Evolutionary conservation across 2,329 filamentous ascomycete species (phyloP).

Genomic region (Metarhizium robertsii): DNA sequence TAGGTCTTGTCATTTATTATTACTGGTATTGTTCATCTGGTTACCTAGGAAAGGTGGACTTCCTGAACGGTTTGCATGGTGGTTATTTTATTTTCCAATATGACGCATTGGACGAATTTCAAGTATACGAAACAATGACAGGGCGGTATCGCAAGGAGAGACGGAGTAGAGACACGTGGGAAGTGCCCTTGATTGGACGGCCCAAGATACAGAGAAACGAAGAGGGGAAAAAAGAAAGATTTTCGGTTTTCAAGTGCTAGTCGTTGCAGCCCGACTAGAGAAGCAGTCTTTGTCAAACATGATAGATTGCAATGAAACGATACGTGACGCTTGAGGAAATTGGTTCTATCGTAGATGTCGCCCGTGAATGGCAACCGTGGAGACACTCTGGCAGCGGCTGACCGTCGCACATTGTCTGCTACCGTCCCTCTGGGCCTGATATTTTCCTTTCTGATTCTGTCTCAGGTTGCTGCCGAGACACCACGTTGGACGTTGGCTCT

Average conservation of each 20-base stretch:
- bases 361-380: background rate
- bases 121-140: background rate
- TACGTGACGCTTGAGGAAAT: background rate
- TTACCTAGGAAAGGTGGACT: background rate
- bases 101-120: background rate
- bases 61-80: background rate
- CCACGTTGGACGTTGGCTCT: background rate
- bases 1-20: background rate
- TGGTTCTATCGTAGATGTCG: background rate
- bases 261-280: background rate
- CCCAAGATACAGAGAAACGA: too few species aligned
- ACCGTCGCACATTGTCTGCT: background rate
- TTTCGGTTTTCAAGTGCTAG: too few species aligned
- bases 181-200: background rate
- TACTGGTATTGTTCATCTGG: background rate
- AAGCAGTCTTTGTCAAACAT: background rate
- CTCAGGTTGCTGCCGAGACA: background rate
- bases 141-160: background rate
- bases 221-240: too few species aligned
- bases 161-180: background rate
- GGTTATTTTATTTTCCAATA: background rate
- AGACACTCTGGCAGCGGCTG: too few species aligned
- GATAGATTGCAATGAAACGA: background rate
- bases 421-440: too few species aligned
- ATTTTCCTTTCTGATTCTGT: background rate